Percentiles rank a stretch among this genome's conserved stretches.
phyloP scores from a whole-genome alignment of 768 basidiomycete species.

The Mycena alexandri region DNA sequence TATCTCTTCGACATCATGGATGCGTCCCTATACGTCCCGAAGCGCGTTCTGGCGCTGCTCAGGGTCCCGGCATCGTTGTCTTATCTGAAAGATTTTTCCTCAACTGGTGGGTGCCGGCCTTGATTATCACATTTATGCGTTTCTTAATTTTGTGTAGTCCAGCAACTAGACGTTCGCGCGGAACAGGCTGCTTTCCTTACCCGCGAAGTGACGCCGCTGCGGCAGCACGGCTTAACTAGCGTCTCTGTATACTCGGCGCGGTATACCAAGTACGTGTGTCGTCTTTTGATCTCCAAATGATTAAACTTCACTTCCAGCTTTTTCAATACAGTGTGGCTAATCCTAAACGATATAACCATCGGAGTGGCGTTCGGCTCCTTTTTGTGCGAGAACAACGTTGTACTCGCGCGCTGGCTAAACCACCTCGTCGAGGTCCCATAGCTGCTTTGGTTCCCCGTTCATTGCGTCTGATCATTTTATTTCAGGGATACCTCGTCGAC shows the following conservation, averaged over 20 bases:
- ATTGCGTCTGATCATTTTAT: neutral
- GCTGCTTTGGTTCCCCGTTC: slow-evolving; percentile 2
- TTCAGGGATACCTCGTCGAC: slow-evolving; percentile 58
- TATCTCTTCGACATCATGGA: slow-evolving; percentile 34
- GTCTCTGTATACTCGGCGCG: slow-evolving; percentile 61
- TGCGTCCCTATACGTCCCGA: slow-evolving; percentile 27
- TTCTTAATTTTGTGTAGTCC: slow-evolving; percentile 52
- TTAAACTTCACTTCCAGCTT: slow-evolving; percentile 62
- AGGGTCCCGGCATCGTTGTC: slow-evolving; percentile 31
- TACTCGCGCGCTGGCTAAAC: slow-evolving; percentile 57
- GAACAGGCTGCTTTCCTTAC: slow-evolving; percentile 62
- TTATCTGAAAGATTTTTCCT: slow-evolving; percentile 57
- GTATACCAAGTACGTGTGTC: slow-evolving; percentile 71
- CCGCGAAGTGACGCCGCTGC: slow-evolving; percentile 55
- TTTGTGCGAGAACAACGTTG: slow-evolving; percentile 71
- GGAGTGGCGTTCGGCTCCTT: slow-evolving; percentile 81
- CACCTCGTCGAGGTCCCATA: slow-evolving; percentile 55
- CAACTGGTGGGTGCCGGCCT: slow-evolving; percentile 49
- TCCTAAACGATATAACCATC: slow-evolving; percentile 90
- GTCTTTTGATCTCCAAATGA: too few relatives aligned
- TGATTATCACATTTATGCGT: neutral
- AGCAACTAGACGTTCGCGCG: slow-evolving; percentile 71
- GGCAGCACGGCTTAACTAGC: slow-evolving; percentile 49
- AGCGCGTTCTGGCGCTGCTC: slow-evolving; percentile 39
- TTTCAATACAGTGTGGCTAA: slow-evolving; percentile 92